Conservation (phyloP, 179 eudicot species). For the Spinacia oleracea region DNA sequence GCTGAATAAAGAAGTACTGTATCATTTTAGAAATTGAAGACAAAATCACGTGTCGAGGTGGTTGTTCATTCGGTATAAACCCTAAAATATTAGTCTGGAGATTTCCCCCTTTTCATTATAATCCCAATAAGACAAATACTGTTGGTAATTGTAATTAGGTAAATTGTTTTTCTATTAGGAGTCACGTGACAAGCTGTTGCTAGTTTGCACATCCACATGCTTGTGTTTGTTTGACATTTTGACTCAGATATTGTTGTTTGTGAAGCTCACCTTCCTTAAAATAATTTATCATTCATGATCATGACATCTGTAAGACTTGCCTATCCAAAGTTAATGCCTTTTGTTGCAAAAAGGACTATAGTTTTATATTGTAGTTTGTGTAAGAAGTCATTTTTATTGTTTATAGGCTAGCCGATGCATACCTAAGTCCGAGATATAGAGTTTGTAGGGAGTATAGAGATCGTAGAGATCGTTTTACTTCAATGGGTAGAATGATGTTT, state of each 20-base stretch:
- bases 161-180: neutral
- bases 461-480: neutral
- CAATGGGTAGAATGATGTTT: neutral
- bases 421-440: no score
- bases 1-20: no score
- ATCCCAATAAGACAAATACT: neutral
- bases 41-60: no score
- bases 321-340: neutral
- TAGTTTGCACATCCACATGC: constrained; percentile 10
- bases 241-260: neutral
- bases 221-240: neutral
- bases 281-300: neutral
- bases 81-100: constrained; percentile 19
- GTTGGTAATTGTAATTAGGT: neutral
- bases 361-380: neutral
- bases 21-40: no score
- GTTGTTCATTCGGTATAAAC: neutral
- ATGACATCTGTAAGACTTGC: neutral
- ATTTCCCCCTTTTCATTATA: neutral
- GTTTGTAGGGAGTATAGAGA: neutral
- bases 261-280: neutral
- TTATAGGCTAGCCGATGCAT: no score
- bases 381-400: neutral
- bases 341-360: no score
- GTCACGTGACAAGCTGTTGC: constrained; percentile 16